phyloP scores from a whole-genome alignment of 1,284 basidiomycete species.

The Sphaerobolus stellatus region DNA sequence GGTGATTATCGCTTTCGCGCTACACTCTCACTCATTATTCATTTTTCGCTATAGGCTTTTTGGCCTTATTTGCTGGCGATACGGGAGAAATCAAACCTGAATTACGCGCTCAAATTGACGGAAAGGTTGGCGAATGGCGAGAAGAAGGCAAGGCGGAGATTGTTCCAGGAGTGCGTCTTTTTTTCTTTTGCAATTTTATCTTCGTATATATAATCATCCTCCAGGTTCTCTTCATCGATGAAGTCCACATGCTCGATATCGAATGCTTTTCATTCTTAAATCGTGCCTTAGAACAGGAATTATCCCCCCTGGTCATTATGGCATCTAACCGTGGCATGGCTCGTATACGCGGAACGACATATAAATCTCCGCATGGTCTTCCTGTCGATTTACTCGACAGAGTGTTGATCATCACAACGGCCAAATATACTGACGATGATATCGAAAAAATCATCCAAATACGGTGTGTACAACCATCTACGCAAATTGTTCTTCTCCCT shows the following conservation, averaged over 20 bases:
- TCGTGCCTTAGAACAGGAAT: constrained; percentile 89
- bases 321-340: constrained; percentile 96
- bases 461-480: constrained; percentile 50
- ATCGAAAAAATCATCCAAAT: constrained; percentile 92
- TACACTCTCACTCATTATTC: constrained; percentile 45
- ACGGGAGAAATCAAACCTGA: constrained; percentile 99
- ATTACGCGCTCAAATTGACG: constrained; percentile 93
- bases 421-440: constrained; percentile 83
- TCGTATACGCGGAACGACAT: constrained; percentile 92
- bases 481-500: not conserved
- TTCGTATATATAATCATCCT: constrained; percentile 1
- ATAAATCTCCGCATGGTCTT: constrained; percentile 91
- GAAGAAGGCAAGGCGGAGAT: constrained; percentile 99
- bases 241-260: constrained; percentile 99
- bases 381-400: constrained; percentile 94
- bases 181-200: constrained; percentile 9
- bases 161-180: constrained; percentile 82
- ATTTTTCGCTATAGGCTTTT: constrained; percentile 60
- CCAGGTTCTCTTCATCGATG: constrained; percentile 88
- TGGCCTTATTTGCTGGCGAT: constrained; percentile 80
- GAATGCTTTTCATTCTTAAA: constrained; percentile 99
- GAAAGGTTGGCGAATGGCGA: constrained; percentile 95
- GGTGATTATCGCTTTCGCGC: constrained; percentile 29
- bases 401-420: constrained; percentile 93
- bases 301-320: constrained; percentile 97